A percentile compares a stretch with the other conserved stretches of the same genome.
Evolutionary conservation across 1,139 yeast species (phyloP).

Genomic region (Blastobotrys elegans): DNA sequence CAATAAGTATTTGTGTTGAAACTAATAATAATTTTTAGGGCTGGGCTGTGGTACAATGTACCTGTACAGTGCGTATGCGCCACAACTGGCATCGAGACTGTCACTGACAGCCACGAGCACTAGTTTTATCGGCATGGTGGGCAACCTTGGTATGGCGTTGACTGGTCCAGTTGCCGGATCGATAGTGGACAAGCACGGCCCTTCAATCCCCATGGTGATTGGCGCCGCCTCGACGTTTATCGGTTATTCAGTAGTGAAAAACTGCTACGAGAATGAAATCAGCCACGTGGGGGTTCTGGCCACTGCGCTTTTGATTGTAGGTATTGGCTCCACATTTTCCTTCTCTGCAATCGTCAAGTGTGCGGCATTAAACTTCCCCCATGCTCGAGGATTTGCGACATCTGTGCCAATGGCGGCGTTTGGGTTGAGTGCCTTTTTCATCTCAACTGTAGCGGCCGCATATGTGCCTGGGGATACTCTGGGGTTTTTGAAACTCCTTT

Average conservation of each 20-base stretch:
- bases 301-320: constrained; percentile 32
- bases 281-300: constrained; percentile 28
- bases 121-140: constrained; percentile 53
- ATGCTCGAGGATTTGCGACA: constrained; percentile 37
- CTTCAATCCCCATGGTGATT: constrained; percentile 36
- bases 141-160: constrained; percentile 54
- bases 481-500: constrained; percentile 32
- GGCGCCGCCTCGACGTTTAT: constrained; percentile 29
- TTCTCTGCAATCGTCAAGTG: constrained; percentile 40
- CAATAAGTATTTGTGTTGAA: neutral
- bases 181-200: constrained; percentile 55
- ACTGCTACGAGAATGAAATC: constrained; percentile 22
- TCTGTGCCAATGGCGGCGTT: constrained; percentile 42
- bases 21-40: constrained; percentile 14
- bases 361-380: constrained; percentile 40
- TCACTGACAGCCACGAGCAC: constrained; percentile 51
- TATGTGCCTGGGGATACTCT: constrained; percentile 31
- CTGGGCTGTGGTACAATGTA: constrained; percentile 59
- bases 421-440: constrained; percentile 39
- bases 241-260: constrained; percentile 32
- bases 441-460: constrained; percentile 33
- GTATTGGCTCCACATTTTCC: constrained; percentile 37
- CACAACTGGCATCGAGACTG: constrained; percentile 53
- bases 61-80: constrained; percentile 59
- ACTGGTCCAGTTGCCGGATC: constrained; percentile 59